Evolutionary conservation across 176 grass and related monocot genomes (phyloP), one percentile per base, ranked within the genome.

Genomic region (Pontederia crassipes): DNA sequence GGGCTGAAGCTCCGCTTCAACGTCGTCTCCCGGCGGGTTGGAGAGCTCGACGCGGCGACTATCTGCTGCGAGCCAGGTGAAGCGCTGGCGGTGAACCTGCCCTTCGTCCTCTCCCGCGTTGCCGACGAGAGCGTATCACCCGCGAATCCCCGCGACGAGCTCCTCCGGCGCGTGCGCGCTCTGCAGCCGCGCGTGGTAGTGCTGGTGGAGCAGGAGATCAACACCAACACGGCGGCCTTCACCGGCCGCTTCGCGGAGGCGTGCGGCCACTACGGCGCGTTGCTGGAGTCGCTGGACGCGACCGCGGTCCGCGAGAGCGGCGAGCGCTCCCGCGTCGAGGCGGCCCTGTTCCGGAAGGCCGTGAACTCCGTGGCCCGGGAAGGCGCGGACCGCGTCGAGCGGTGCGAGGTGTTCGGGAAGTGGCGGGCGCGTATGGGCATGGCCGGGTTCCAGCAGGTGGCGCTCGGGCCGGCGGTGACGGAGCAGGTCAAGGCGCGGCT

Each of bases 321-420:
- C 14, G 73, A 83, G 2, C 51, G 77, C 32, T 76, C 75, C 51
- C 70, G 61, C n/a, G 73, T 83, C 1, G 89, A 89, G 76, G 61
- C 79, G 6, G 85, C 78, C 13, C 73, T 95, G 69, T 53, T 65
- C 13, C 80, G 49, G 67, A 82, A 69, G 72, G 82, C 82, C 15
- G 73, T 77, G 1, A 95, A 89, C 79, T 83, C 80, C 53, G 75
- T 95, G 24, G 85, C 79, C 14, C 71, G 73, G 16, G 89, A 95
- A n/a, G 85, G 89, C 8, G 12, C 81, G 4, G 85, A 89, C 62
- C 78, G 85, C 73, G 65, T 95, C 11, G 85, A 95, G 70, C 85
- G 89, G 35, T 95, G 85, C 79, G 89, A 89, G 79, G 73, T 95
- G 6, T 82, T 80, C 75, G 85, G 89, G 48, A 95, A 95, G 60